These are phyloP conservation scores for Podila epicladia DNA, from an alignment of 192 early-diverging fungal genomes.

Conservation along the genomic window DNA sequence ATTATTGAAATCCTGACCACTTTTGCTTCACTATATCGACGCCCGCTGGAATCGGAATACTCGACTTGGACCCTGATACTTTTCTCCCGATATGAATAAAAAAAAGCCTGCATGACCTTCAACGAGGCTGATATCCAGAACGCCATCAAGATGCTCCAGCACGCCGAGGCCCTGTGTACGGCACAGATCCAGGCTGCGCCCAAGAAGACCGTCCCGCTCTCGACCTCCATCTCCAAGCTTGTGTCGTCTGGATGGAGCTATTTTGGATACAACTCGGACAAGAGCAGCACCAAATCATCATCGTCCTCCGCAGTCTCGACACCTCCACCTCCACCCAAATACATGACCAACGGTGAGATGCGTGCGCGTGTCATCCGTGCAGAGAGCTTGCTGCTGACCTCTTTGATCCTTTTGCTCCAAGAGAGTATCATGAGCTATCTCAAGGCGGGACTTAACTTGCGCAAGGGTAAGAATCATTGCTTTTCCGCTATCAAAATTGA, in stretches of 20 bases:
- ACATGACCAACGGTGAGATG: constrained; percentile 62
- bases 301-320: constrained; percentile 15
- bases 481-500: background rate
- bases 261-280: constrained; percentile 36
- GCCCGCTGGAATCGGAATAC: constrained; percentile 9
- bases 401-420: constrained; percentile 56
- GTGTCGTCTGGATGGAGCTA: constrained; percentile 50
- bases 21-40: background rate
- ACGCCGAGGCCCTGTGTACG: constrained; percentile 54
- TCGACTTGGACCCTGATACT: background rate
- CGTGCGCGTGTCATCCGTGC: constrained; percentile 62
- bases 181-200: constrained; percentile 61
- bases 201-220: constrained; percentile 47
- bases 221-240: constrained; percentile 52
- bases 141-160: constrained; percentile 51
- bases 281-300: constrained; percentile 16
- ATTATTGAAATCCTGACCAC: background rate
- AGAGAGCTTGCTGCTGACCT: constrained; percentile 59
- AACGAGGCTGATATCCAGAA: constrained; percentile 54
- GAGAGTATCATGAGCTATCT: constrained; percentile 64
- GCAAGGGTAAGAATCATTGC: constrained; percentile 51
- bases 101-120: constrained; percentile 55
- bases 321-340: constrained; percentile 21
- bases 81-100: too few species aligned
- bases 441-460: constrained; percentile 61